Evolutionary conservation across 257 asterid genomes (phyloP).

Genomic region (Solanum verrucosum): DNA sequence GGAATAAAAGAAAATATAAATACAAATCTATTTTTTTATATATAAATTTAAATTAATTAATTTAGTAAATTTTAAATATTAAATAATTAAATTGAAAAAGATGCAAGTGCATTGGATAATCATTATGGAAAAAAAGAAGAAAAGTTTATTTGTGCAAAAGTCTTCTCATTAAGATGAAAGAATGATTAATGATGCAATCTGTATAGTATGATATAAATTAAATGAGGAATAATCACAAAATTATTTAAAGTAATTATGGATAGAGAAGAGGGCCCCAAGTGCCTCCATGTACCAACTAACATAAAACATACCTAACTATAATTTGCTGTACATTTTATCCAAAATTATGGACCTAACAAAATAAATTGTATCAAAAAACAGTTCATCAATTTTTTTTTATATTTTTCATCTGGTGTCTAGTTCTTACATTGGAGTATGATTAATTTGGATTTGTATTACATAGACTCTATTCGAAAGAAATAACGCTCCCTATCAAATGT

Average conservation of each 20-base stretch:
- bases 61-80: not conserved
- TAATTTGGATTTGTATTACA: too few species aligned
- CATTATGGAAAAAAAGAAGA: not conserved
- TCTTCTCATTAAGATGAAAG: not conserved
- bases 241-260: not conserved
- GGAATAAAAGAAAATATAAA: not conserved
- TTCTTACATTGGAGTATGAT: fast-evolving
- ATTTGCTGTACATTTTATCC: not conserved
- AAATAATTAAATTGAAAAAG: not conserved
- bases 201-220: not conserved
- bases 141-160: not conserved
- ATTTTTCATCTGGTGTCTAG: not conserved
- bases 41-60: not conserved
- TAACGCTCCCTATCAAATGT: fast-evolving
- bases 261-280: not conserved
- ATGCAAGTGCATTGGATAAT: not conserved
- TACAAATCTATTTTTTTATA: fast-evolving
- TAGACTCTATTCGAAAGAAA: fast-evolving
- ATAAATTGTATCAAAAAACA: not conserved
- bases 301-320: not conserved
- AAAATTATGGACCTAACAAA: not conserved
- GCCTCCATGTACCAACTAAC: not conserved
- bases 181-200: not conserved
- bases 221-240: not conserved
- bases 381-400: not conserved